Conservation (phyloP, 1,284 basidiomycete species). For the Pyrrhoderma lamaoense region DNA sequence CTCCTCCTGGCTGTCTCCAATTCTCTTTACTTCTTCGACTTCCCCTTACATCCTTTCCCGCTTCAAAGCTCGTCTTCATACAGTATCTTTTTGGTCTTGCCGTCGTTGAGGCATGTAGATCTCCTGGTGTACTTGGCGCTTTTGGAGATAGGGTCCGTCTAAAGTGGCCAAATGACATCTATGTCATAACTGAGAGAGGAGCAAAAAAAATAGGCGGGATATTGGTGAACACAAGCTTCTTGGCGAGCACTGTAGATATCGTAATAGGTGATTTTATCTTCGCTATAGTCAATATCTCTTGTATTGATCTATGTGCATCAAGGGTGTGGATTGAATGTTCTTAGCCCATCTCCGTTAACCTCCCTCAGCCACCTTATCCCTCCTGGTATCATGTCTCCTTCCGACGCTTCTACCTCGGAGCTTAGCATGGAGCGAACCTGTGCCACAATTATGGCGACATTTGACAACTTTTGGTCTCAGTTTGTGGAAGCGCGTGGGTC, state of each 20-base stretch:
- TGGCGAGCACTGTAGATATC: slow-evolving; percentile 64
- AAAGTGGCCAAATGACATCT: slow-evolving; percentile 99
- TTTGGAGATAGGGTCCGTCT: slow-evolving; percentile 61
- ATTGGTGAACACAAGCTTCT: slow-evolving; percentile 84
- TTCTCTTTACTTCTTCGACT: slow-evolving; percentile 78
- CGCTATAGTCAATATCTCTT: no score
- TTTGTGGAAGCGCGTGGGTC: slow-evolving; percentile 61
- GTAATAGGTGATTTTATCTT: slow-evolving; percentile 71
- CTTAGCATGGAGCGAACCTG: slow-evolving; percentile 71
- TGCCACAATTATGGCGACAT: slow-evolving; percentile 71
- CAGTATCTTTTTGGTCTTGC: slow-evolving; percentile 92
- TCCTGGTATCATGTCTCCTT: slow-evolving; percentile 6
- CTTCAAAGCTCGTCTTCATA: slow-evolving; percentile 81
- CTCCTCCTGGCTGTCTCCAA: slow-evolving; percentile 83
- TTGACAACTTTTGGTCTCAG: slow-evolving; percentile 71
- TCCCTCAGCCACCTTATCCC: slow-evolving; percentile 71
- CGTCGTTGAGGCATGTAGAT: slow-evolving; percentile 76
- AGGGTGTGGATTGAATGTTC: slow-evolving; percentile 90
- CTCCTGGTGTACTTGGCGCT: slow-evolving; percentile 42
- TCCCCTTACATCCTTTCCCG: slow-evolving; percentile 44
- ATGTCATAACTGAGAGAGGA: slow-evolving; percentile 50
- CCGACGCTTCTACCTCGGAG: slow-evolving; percentile 26
- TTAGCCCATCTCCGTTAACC: slow-evolving; percentile 78
- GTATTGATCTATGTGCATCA: slow-evolving; percentile 4
- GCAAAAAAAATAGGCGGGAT: slow-evolving; percentile 85